Evolutionary conservation across 106 monocot species (phyloP).

Genomic region (Amphibolis antarctica): DNA sequence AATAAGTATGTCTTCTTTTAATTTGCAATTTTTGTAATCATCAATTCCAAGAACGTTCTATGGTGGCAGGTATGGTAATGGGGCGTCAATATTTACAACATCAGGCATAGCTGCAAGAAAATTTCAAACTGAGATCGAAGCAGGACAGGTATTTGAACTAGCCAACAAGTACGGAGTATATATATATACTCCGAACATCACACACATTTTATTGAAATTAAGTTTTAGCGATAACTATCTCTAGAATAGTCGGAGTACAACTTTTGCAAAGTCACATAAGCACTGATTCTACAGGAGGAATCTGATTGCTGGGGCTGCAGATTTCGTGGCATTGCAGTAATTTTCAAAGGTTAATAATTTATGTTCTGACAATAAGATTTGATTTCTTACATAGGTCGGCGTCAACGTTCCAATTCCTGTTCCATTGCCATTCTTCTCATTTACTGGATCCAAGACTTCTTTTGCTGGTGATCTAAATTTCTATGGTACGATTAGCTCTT

Average conservation of each 20-base stretch:
- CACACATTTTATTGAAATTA: too few species aligned
- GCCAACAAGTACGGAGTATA: too few species aligned
- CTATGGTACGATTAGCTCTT: constrained; percentile 33
- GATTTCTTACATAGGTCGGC: constrained; percentile 44
- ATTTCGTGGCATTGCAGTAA: neutral
- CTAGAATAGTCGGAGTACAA: too few species aligned
- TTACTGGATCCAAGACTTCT: constrained; percentile 92
- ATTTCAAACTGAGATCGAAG: constrained; percentile 91
- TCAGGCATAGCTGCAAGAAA: constrained; percentile 89
- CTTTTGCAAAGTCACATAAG: neutral
- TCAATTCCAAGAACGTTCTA: neutral
- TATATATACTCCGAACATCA: too few species aligned
- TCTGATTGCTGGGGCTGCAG: neutral
- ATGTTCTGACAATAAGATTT: neutral
- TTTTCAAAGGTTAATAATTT: neutral
- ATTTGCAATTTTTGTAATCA: neutral
- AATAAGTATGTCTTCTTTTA: constrained; percentile 49
- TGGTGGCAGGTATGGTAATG: constrained; percentile 72
- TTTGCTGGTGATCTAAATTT: constrained; percentile 98
- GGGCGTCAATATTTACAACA: constrained; percentile 93
- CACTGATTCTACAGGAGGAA: neutral
- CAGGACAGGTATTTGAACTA: constrained; percentile 61
- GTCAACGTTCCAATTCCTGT: constrained; percentile 98
- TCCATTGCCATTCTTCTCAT: constrained; percentile 98
- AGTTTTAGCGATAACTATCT: too few species aligned